A percentile compares a stretch with the other conserved stretches of the same genome.
Evolutionary conservation across 73 alveolate genomes (phyloP).

Genomic region (Uronychia setigera): DNA sequence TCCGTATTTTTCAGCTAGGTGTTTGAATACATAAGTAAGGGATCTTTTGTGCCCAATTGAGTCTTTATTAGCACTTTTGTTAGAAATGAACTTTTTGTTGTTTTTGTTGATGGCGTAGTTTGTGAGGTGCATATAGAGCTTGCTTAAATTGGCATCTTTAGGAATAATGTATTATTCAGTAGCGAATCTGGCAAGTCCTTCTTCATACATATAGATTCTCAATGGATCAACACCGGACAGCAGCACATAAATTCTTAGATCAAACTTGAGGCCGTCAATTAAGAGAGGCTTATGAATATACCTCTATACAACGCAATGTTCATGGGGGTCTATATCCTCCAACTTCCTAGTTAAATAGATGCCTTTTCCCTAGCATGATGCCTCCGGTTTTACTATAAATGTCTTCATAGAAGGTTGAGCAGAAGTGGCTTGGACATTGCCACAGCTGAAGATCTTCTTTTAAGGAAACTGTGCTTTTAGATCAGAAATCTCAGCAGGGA

Average conservation of each 20-base stretch:
- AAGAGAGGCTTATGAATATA: constrained; percentile 85
- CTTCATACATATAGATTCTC: constrained; percentile 49
- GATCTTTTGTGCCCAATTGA: constrained; percentile 3
- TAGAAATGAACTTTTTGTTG: constrained; percentile 7
- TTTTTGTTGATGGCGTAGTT: constrained; percentile 45
- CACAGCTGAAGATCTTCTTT: background rate
- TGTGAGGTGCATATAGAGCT: constrained; percentile 43
- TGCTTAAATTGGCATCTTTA: constrained; percentile 9
- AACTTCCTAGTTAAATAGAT: constrained; percentile 23
- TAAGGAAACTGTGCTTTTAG: background rate
- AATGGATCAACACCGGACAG: constrained; percentile 68
- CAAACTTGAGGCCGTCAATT: constrained; percentile 90
- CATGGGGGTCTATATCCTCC: constrained; percentile 34
- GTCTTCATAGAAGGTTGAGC: background rate
- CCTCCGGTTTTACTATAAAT: constrained; percentile 53
- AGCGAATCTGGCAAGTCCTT: constrained; percentile 74
- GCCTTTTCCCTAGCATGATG: constrained; percentile 41
- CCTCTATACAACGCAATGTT: constrained; percentile 70
- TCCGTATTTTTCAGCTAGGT: background rate
- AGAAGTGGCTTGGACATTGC: background rate
- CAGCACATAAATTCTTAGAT: constrained; percentile 84
- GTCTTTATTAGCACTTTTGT: constrained; percentile 4
- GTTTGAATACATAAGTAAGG: constrained; percentile 1
- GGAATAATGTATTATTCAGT: constrained; percentile 45
- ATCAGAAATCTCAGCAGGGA: constrained; percentile 28